A percentile compares a stretch with the other conserved stretches of the same genome.
phyloP scores from a whole-genome alignment of 129 eudicot species.

The Cynara cardunculus region DNA sequence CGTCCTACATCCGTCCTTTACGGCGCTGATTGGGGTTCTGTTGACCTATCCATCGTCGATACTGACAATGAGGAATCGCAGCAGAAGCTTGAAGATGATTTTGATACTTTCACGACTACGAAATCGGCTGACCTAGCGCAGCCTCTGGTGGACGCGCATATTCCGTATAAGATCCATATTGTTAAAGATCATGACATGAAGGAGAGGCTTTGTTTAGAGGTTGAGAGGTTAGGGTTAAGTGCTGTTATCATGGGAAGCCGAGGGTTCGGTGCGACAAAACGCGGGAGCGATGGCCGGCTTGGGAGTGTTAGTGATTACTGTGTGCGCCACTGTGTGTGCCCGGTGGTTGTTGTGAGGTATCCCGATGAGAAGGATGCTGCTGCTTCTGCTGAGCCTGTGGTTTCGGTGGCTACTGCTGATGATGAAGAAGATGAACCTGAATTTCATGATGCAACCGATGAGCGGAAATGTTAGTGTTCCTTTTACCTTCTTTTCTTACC shows the following conservation, averaged over 20 bases:
- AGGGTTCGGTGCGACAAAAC: conserved; percentile 72
- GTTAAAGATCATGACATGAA: conserved; percentile 95
- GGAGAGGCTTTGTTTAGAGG: conserved; percentile 89
- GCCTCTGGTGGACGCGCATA: conserved; percentile 74
- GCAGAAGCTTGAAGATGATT: conserved; percentile 69
- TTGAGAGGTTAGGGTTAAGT: conserved; percentile 82
- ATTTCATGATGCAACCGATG: conserved; percentile 63
- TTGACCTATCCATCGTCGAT: conserved; percentile 51
- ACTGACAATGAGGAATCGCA: conserved; percentile 39
- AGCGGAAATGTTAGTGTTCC: conserved; percentile 43
- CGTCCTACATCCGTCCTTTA: conserved; percentile 95
- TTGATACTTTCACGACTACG: conserved; percentile 63
- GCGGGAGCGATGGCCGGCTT: conserved; percentile 64
- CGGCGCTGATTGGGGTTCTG: conserved; percentile 98
- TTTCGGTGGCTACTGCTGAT: conserved; percentile 40
- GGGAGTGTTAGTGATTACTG: conserved; percentile 97
- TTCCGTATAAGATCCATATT: conserved; percentile 85
- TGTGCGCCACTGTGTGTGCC: conserved; percentile 89
- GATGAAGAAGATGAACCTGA: conserved; percentile 53
- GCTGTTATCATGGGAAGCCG: conserved; percentile 93
- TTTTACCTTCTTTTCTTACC: neutral
- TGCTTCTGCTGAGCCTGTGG: conserved; percentile 24
- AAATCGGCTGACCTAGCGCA: conserved; percentile 69
- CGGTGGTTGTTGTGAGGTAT: conserved; percentile 87
- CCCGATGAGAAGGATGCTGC: conserved; percentile 73